Percentiles rank a stretch among this genome's conserved stretches.
Evolutionary conservation across 371 early-diverging fungal genomes (phyloP).

Genomic region (Nosema bombycis): DNA sequence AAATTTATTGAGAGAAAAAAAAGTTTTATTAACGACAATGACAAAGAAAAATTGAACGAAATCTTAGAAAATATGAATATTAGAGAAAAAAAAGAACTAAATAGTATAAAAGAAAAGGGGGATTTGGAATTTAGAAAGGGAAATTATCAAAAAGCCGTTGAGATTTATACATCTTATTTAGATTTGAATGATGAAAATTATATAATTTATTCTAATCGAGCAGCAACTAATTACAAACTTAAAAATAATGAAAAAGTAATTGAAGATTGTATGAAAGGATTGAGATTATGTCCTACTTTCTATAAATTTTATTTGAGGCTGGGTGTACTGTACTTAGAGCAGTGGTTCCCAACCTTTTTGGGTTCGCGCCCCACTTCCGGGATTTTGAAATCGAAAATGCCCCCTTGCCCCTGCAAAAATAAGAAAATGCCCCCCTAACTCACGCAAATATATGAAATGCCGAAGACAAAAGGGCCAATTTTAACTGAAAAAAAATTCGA

Average conservation of each 20-base stretch:
- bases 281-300: constrained; percentile 76
- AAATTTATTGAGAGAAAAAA: background rate
- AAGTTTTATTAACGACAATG: background rate
- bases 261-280: constrained; percentile 81
- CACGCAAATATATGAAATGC: too few relatives aligned
- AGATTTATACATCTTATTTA: constrained; percentile 80
- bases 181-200: constrained; percentile 77
- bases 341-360: too few relatives aligned
- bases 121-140: constrained; percentile 83
- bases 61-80: background rate
- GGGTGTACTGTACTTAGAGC: too few relatives aligned
- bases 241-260: constrained; percentile 82
- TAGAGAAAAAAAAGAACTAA: background rate
- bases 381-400: too few relatives aligned
- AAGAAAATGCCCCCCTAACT: too few relatives aligned
- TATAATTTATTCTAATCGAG: constrained; percentile 82
- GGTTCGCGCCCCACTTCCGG: too few relatives aligned
- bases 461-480: too few relatives aligned
- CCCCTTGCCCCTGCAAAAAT: too few relatives aligned
- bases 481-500: too few relatives aligned
- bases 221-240: constrained; percentile 84
- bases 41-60: background rate
- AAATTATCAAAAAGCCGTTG: constrained; percentile 77
- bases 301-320: constrained; percentile 85
- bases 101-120: constrained; percentile 76